Percentiles rank a stretch among this genome's conserved stretches.
These are phyloP conservation scores for Backusella mclennaniae DNA, from an alignment of 192 early-diverging fungal genomes.

Conservation along the genomic window DNA sequence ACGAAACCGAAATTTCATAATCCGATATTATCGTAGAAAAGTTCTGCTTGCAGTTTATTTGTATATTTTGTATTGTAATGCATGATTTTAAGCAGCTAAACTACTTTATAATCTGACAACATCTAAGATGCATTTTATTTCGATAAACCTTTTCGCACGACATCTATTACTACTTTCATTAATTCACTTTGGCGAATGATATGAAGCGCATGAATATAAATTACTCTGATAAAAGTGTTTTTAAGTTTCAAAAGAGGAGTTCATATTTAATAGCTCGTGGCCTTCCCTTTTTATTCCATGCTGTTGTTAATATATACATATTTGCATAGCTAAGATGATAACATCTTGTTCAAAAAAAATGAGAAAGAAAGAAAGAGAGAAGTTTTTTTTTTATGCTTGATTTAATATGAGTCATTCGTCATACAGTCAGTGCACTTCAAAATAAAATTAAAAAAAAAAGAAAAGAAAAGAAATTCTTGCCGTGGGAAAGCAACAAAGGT, in stretches of 20 bases:
- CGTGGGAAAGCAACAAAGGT: background rate
- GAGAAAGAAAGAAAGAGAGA: background rate
- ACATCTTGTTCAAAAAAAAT: background rate
- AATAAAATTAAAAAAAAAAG: background rate
- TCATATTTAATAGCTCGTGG: no score
- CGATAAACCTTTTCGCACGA: background rate
- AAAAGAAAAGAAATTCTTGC: background rate
- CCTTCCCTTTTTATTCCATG: no score
- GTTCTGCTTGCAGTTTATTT: no score
- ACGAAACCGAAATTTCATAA: background rate
- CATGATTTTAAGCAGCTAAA: no score
- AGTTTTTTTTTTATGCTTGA: background rate
- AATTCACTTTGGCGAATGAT: background rate
- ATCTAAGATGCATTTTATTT: background rate
- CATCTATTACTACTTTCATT: background rate
- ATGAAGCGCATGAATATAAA: background rate
- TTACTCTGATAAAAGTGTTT: background rate
- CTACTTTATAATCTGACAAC: background rate
- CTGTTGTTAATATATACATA: background rate
- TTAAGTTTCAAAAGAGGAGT: no score
- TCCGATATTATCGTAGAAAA: background rate
- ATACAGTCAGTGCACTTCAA: background rate
- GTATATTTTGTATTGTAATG: no score
- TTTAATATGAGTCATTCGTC: background rate
- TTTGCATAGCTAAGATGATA: background rate